Evolutionary conservation across 1,139 yeast species (phyloP), one percentile per base, ranked within the genome.

Genomic region (Blastobotrys buckinghamii): DNA sequence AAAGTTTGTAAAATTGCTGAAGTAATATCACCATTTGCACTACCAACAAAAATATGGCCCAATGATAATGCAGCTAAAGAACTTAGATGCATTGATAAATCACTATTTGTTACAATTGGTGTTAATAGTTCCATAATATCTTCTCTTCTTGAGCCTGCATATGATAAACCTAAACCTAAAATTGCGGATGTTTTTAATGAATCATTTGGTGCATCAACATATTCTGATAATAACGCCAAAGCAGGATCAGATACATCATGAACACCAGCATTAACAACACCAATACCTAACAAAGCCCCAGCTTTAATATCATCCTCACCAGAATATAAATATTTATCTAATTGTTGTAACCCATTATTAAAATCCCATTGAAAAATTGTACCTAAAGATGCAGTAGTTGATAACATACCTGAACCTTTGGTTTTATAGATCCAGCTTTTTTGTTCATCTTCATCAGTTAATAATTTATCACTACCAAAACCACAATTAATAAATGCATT

Each of bases 211-310:
- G 74, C 74, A 41, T 74, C 74, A 38, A 90, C 83, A 61, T 85
- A 87, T 56, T 92, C 98, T 65, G 84, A 90, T 29, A 72, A 62
- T 57, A 92, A 72, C 24, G 95, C 83, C 55, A 87, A 75, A 4
- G 97, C 95, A 6, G 97, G 95, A 59, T 90, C 97, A 43, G 89
- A 88, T 54, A 92, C 98, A 64, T 92, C 96, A 66, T 88, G 96
- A 50, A 94, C 94, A 67, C 95, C 95, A 30, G 95, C 77, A 36
- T 95, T 87, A n/a, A 88, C 84, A 46, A 94, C 77, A 68, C 98
- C 98, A 67, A 89, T 88, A 67, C 97, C 99, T 56, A 94, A 76
- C 53, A 92, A 74, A 5, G 98, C 96, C 69, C 99, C 99, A 12
- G 97, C 97, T 69, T 88, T 88, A 56, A 90, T 81, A 62, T 88